phyloP scores from a whole-genome alignment of 2,329 filamentous ascomycete species.

The Diaporthe batatas region DNA sequence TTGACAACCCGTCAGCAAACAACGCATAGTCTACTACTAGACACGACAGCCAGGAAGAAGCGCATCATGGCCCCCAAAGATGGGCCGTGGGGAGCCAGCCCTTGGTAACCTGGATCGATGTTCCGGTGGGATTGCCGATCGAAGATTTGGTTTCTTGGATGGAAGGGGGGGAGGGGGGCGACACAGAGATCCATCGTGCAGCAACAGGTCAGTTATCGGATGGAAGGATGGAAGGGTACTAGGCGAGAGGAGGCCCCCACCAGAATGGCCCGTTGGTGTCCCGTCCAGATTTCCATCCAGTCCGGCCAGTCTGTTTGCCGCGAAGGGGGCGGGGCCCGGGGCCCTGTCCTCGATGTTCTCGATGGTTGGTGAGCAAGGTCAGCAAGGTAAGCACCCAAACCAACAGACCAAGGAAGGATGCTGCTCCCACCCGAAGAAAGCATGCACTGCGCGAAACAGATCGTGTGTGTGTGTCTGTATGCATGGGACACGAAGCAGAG shows the following conservation, averaged over 20 bases:
- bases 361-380: too few species aligned
- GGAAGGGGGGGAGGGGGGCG: background rate
- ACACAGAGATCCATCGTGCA: slow-evolving; percentile 30
- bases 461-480: background rate
- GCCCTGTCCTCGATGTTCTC: too few species aligned
- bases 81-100: background rate
- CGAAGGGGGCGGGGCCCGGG: background rate
- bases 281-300: background rate
- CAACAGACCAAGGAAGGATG: background rate
- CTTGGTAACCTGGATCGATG: background rate
- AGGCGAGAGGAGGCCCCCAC: slow-evolving; percentile 5
- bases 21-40: too few species aligned
- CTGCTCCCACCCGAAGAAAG: background rate
- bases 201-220: background rate
- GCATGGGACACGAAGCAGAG: slow-evolving; percentile 6
- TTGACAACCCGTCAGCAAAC: background rate
- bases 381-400: slow-evolving; percentile 28
- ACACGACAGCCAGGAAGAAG: background rate
- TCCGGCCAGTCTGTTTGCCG: slow-evolving; percentile 2
- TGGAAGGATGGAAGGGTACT: too few species aligned
- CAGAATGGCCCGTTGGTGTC: background rate
- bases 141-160: slow-evolving; percentile 1
- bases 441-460: slow-evolving; percentile 22
- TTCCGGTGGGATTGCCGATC: slow-evolving; percentile 23
- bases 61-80: slow-evolving; percentile 19